phyloP scores from a whole-genome alignment of 495 filamentous ascomycete species.

The Tuber magnatum region DNA sequence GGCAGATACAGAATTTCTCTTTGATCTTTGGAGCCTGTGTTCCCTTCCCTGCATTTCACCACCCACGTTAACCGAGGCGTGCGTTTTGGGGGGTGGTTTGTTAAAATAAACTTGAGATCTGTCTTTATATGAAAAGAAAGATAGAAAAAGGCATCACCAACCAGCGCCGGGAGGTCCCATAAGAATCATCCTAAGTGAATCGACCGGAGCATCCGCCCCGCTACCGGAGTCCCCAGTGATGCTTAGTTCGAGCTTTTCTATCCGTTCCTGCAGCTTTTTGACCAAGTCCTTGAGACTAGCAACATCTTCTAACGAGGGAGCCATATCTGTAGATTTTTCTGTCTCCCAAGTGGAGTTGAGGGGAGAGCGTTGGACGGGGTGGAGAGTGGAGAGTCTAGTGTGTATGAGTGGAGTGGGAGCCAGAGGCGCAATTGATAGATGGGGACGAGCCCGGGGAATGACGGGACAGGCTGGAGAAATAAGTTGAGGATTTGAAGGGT shows the following conservation, averaged over 20 bases:
- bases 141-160: slow-evolving; percentile 48
- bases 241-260: slow-evolving; percentile 74
- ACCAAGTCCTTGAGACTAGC: slow-evolving; percentile 44
- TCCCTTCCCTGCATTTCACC: slow-evolving; percentile 71
- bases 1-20: slow-evolving; percentile 92
- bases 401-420: slow-evolving; percentile 13
- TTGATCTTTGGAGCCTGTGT: slow-evolving; percentile 97
- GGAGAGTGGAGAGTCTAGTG: slow-evolving; percentile 9
- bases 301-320: slow-evolving; percentile 70
- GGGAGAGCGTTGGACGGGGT: slow-evolving; percentile 18
- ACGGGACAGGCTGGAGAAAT: slow-evolving; percentile 32
- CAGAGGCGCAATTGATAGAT: slow-evolving; percentile 41
- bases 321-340: slow-evolving; percentile 53
- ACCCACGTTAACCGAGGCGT: slow-evolving; percentile 23
- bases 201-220: slow-evolving; percentile 32
- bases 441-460: slow-evolving; percentile 36
- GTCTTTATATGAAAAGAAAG: slow-evolving; percentile 14
- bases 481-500: slow-evolving; percentile 37
- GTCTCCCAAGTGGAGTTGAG: slow-evolving; percentile 26
- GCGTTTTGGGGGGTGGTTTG: slow-evolving; percentile 19
- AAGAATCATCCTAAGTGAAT: slow-evolving; percentile 84
- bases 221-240: slow-evolving; percentile 47
- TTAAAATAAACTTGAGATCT: slow-evolving; percentile 22
- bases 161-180: slow-evolving; percentile 97
- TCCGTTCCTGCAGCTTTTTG: slow-evolving; percentile 65